phyloP scores from a whole-genome alignment of 192 early-diverging fungal genomes.

The Backusella westeae region DNA sequence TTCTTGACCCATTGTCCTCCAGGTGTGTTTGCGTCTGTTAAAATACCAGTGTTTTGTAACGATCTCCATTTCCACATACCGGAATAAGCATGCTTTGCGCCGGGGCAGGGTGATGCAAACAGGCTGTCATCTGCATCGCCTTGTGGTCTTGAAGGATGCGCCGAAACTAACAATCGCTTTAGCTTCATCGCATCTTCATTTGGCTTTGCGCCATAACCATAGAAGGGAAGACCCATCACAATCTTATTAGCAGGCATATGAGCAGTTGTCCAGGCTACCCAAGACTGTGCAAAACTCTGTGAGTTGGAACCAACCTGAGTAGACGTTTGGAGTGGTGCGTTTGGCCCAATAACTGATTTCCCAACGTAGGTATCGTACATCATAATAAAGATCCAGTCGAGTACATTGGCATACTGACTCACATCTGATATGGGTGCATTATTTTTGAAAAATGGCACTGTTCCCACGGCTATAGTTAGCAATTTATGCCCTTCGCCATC shows the following conservation, averaged over 20 bases:
- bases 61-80: conserved; percentile 13
- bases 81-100: not conserved
- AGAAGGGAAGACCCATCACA: conserved; percentile 4
- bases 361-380: conserved; percentile 11
- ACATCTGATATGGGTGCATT: not conserved
- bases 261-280: not conserved
- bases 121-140: conserved; percentile 3
- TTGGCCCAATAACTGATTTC: conserved; percentile 6
- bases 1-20: conserved; percentile 57
- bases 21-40: not conserved
- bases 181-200: not conserved
- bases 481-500: not conserved
- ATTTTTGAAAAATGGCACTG: not conserved
- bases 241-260: conserved; percentile 6
- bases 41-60: not conserved
- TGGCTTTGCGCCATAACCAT: not conserved
- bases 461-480: not conserved
- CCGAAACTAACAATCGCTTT: not conserved
- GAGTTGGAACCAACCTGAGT: not conserved
- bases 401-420: not conserved
- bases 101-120: not conserved
- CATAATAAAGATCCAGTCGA: conserved; percentile 9
- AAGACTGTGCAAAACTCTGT: not conserved
- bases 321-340: conserved; percentile 3
- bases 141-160: not conserved